A percentile compares a stretch with the other conserved stretches of the same genome.
Evolutionary conservation across 2,329 filamentous ascomycete genomes (phyloP).

Genomic region (Pseudocercospora crystallina): DNA sequence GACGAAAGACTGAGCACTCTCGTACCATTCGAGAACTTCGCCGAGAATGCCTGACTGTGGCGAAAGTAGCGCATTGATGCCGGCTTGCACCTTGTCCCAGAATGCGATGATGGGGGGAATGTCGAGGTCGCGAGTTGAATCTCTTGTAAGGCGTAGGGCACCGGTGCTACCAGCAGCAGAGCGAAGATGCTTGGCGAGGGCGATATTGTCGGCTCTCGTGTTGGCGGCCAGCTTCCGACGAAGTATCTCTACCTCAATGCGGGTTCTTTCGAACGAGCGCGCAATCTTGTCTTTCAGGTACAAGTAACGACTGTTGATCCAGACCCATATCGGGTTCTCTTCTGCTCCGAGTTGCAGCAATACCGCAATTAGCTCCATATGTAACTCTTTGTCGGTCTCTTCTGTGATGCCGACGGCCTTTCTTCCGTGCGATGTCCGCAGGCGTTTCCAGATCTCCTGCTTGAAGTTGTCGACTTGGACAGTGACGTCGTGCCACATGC

Average conservation of each 20-base stretch:
- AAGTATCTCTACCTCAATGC: conserved; percentile 88
- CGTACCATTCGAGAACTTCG: conserved; percentile 92
- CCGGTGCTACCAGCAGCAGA: conserved; percentile 49
- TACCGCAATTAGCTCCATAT: conserved; percentile 86
- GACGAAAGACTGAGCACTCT: conserved; percentile 85
- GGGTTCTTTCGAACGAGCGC: conserved; percentile 76
- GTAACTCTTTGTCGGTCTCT: conserved; percentile 64
- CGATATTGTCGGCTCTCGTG: conserved; percentile 68
- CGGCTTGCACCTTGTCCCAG: conserved; percentile 84
- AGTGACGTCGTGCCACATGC: conserved; percentile 94
- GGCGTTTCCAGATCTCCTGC: conserved; percentile 79
- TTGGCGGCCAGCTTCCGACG: conserved; percentile 74
- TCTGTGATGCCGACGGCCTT: conserved; percentile 28
- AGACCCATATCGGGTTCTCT: conserved; percentile 95
- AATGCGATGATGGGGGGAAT: conserved; percentile 78
- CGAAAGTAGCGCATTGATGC: conserved; percentile 72
- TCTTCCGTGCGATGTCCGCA: conserved; percentile 44
- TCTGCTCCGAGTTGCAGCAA: conserved; percentile 92
- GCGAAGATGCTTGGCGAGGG: conserved; percentile 73
- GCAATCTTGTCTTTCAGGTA: conserved; percentile 84
- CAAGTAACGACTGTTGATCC: conserved; percentile 87
- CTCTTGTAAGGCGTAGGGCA: conserved; percentile 23
- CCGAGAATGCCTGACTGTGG: conserved; percentile 74
- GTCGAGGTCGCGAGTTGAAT: conserved; percentile 64
- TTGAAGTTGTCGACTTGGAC: conserved; percentile 85